Percentiles rank a stretch among this genome's conserved stretches.
phyloP scores from a whole-genome alignment of 2,329 filamentous ascomycete species.

The Byssothecium circinans region DNA sequence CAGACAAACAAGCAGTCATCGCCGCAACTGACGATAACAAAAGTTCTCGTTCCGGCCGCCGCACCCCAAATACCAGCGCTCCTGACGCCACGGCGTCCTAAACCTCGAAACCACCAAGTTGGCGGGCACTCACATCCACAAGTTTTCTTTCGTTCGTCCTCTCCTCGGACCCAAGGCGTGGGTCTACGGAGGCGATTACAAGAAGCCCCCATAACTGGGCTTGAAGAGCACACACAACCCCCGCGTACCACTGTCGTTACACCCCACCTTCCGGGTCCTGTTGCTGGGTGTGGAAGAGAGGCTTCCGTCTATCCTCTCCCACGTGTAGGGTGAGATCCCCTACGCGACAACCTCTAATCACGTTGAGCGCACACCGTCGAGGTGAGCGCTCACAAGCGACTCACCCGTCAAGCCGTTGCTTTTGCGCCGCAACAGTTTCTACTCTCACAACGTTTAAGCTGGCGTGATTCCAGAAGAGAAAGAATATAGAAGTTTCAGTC shows the following conservation, averaged over 20 bases:
- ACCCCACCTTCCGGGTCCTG: constrained; percentile 23
- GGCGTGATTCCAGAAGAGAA: constrained; percentile 21
- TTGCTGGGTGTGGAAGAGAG: constrained; percentile 29
- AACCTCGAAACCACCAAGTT: constrained; percentile 75
- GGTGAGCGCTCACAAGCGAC: constrained; percentile 59
- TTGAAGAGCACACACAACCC: constrained; percentile 26
- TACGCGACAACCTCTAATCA: constrained; percentile 52
- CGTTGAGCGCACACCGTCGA: constrained; percentile 53
- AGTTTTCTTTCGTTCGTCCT: constrained; percentile 78
- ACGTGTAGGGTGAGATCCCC: constrained; percentile 49
- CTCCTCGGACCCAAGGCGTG: constrained; percentile 89
- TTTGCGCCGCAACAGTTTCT: constrained; percentile 34
- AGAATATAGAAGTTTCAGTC: constrained; percentile 23
- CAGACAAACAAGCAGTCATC: constrained; percentile 15
- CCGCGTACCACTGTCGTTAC: constrained; percentile 19
- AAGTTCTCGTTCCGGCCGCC: constrained; percentile 23
- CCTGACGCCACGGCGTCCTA: constrained; percentile 45
- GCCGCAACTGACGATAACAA: constrained; percentile 29
- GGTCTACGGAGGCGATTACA: constrained; percentile 92
- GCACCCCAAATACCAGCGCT: constrained; percentile 14
- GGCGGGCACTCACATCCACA: constrained; percentile 76
- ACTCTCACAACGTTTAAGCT: constrained; percentile 20
- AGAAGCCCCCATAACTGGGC: constrained; percentile 93
- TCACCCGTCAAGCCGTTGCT: constrained; percentile 42
- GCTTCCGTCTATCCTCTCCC: constrained; percentile 20